Evolutionary conservation across 2,329 filamentous ascomycete species (phyloP).

Genomic region (Claviceps maximensis): DNA sequence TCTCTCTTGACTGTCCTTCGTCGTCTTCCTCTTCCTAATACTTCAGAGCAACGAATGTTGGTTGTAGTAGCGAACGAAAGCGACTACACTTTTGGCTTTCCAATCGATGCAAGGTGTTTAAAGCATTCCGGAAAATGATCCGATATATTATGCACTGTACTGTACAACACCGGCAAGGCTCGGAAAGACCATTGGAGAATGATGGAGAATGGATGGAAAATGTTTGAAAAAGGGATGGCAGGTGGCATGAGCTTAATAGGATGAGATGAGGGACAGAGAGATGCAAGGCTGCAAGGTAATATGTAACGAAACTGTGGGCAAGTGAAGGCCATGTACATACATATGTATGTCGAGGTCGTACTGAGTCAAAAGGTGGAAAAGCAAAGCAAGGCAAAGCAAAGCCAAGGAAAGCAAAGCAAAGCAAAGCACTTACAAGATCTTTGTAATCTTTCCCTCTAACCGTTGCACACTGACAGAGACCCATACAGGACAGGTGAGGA

Average conservation of each 20-base stretch:
- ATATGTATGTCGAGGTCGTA: neutral
- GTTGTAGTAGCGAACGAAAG: neutral
- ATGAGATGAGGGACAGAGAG: neutral
- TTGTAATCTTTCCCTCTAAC: conserved; percentile 7
- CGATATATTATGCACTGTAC: neutral
- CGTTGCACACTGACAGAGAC: conserved; percentile 3
- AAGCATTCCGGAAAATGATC: neutral
- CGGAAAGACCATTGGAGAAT: neutral
- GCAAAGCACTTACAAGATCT: conserved; percentile 7
- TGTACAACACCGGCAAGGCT: neutral
- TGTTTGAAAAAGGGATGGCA: neutral
- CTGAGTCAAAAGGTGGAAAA: neutral
- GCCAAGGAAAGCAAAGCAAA: no score
- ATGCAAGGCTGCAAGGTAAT: neutral
- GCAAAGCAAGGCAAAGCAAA: no score
- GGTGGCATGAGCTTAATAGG: neutral
- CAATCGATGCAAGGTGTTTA: neutral
- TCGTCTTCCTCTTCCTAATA: neutral
- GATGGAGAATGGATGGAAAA: neutral
- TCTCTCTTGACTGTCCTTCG: neutral
- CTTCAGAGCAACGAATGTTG: neutral
- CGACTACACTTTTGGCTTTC: neutral
- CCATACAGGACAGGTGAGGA: neutral
- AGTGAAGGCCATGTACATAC: neutral
- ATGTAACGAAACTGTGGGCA: neutral